Percentiles rank a stretch among this genome's conserved stretches.
Evolutionary conservation across 179 eudicot species (phyloP).

Genomic region (Spinacia oleracea): DNA sequence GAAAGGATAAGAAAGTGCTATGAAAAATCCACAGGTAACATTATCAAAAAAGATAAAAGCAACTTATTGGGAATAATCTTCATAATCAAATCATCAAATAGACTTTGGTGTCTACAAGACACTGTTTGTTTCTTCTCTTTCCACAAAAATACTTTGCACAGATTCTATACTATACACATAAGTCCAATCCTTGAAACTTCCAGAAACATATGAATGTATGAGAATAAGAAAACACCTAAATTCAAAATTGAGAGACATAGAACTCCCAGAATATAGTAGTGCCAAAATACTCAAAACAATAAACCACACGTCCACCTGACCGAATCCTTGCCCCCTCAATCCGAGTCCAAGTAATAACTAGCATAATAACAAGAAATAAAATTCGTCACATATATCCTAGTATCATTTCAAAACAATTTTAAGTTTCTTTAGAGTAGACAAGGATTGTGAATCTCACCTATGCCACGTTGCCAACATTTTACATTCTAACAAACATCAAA

Average conservation of each 20-base stretch:
- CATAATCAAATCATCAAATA: not conserved
- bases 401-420: not conserved
- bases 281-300: not conserved
- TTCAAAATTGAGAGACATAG: not conserved
- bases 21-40: not conserved
- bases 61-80: not conserved
- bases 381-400: not conserved
- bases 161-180: not conserved
- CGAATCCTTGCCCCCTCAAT: not conserved
- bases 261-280: not conserved
- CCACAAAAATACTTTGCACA: not conserved
- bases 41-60: not conserved
- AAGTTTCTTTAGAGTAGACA: not conserved
- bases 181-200: not conserved
- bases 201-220: not conserved
- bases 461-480: not conserved
- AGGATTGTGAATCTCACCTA: not conserved
- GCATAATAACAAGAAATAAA: not conserved
- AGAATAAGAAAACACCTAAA: not conserved
- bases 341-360: not conserved
- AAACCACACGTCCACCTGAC: not conserved
- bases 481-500: not conserved
- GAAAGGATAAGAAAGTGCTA: slow-evolving; percentile 10
- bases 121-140: not conserved
- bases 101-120: not conserved